These are phyloP conservation scores for Pestalotiopsis sp. DNA, from an alignment of 2,329 filamentous ascomycete genomes.

Conservation along the genomic window DNA sequence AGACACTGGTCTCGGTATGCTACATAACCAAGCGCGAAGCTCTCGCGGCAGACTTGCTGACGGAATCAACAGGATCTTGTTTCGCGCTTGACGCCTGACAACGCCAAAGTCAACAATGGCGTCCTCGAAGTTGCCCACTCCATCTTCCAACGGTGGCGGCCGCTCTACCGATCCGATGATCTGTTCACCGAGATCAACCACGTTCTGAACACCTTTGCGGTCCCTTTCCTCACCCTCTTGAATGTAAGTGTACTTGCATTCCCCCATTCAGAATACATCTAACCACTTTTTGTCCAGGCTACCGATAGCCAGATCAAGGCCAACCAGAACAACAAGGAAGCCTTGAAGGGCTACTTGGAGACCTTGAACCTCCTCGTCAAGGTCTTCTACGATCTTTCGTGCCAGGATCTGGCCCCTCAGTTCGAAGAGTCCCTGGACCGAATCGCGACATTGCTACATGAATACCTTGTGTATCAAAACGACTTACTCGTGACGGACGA, in stretches of 20 bases:
- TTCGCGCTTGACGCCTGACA: slow-evolving; percentile 78
- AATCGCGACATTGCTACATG: slow-evolving; percentile 82
- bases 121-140: slow-evolving; percentile 97
- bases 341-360: slow-evolving; percentile 77
- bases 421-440: slow-evolving; percentile 86
- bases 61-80: slow-evolving; percentile 71
- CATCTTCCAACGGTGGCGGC: slow-evolving; percentile 95
- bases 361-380: slow-evolving; percentile 88
- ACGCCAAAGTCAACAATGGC: slow-evolving; percentile 86
- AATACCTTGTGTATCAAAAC: slow-evolving; percentile 91
- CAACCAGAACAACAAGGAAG: slow-evolving; percentile 75
- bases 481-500: slow-evolving; percentile 81
- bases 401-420: slow-evolving; percentile 90
- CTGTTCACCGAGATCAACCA: slow-evolving; percentile 97
- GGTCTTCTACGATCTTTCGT: slow-evolving; percentile 95
- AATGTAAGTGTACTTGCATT: slow-evolving; percentile 52
- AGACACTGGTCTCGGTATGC: slow-evolving; percentile 84
- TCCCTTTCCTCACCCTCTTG: slow-evolving; percentile 81
- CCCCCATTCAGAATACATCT: not conserved
- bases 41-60: not conserved
- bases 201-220: slow-evolving; percentile 82
- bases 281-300: slow-evolving; percentile 42
- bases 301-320: slow-evolving; percentile 74
- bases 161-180: slow-evolving; percentile 89
- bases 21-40: not conserved